Base-by-base conservation (phyloP, 1,139 yeast species). In the Magnusiomyces paraingens region DNA sequence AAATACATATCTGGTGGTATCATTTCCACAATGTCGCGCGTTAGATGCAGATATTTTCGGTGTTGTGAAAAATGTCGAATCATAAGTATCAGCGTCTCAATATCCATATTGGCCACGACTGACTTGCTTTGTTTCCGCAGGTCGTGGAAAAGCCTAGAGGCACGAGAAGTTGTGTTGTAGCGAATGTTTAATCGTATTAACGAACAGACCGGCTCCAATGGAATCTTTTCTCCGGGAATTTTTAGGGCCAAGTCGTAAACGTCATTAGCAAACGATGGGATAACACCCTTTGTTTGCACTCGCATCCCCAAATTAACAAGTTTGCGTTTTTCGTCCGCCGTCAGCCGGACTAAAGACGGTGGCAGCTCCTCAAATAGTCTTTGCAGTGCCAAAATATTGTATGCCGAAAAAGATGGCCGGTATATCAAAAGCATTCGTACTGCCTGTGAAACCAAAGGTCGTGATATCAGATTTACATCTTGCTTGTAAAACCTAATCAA, bases 1-100 rank as follows among this genome's bases (percentile, higher is more conserved):
- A 49, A 51, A 47, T 59, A 66, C 29, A 51, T 62, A 5, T 58
- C 54, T 22, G 58, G 57, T 14, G 71, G 70, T 14, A 71, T 54
- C 38, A 55, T 55, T 11, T 56, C 47, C n/a, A 64, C 66, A 50
- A 71, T 59, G 39, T 57, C 57, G 15, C 60, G 50, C 26, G 66
- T 66, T 22, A 59, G 51, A 3, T 39, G 44, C 5, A 38, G 42
- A 32, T 58, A 60, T 35, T 57, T 51, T 40, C 52, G 50, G 36
- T 54, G 55, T 40, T 62, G 60, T 10, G 68, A 60, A 38, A 65
- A 57, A 32, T 58, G 55, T 40, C 56, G 50, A n/a, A 65, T 56
- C 44, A 64, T 56, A 11, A 58, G 53, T 5, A 64, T 55, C 1
- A 61, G 43, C 17, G 57, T 53, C 39, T 55, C 44, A 3, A 46